A percentile compares a stretch with the other conserved stretches of the same genome.
These are phyloP conservation scores for Yarrowia hollandica DNA, from an alignment of 805 yeast species.

Conservation along the genomic window DNA sequence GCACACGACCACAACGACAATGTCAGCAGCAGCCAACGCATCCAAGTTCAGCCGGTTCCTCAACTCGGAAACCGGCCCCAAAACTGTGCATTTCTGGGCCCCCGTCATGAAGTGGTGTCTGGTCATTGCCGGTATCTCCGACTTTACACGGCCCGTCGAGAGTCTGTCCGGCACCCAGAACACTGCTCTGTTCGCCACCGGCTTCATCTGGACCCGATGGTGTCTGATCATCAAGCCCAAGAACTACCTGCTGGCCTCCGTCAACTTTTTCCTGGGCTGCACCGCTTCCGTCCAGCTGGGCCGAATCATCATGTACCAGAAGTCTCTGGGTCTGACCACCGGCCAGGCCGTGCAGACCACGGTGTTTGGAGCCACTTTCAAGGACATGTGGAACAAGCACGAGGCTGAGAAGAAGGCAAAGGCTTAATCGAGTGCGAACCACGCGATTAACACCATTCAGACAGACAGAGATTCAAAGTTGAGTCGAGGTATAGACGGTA, in stretches of 20 bases:
- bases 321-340: slow-evolving; percentile 48
- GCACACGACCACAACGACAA: background rate
- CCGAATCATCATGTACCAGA: slow-evolving; percentile 71
- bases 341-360: slow-evolving; percentile 25
- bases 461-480: too few relatives aligned
- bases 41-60: slow-evolving; percentile 61
- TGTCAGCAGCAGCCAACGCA: slow-evolving; percentile 34
- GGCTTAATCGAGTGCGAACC: background rate
- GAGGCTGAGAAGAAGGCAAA: slow-evolving; percentile 28
- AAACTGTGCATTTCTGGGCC: slow-evolving; percentile 97
- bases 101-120: slow-evolving; percentile 67
- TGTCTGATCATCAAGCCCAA: slow-evolving; percentile 89
- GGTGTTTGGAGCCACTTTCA: slow-evolving; percentile 26
- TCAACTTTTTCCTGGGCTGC: slow-evolving; percentile 86
- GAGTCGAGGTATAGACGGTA: too few relatives aligned
- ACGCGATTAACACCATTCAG: too few relatives aligned
- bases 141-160: slow-evolving; percentile 87
- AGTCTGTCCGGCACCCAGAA: slow-evolving; percentile 87
- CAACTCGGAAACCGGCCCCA: slow-evolving; percentile 91
- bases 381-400: slow-evolving; percentile 23
- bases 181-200: slow-evolving; percentile 83
- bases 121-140: slow-evolving; percentile 88
- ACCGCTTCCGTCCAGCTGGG: slow-evolving; percentile 84
- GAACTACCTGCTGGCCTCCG: slow-evolving; percentile 84
- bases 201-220: slow-evolving; percentile 98